Evolutionary conservation across 495 filamentous ascomycete genomes (phyloP).

Genomic region (Chaetomium tenue): DNA sequence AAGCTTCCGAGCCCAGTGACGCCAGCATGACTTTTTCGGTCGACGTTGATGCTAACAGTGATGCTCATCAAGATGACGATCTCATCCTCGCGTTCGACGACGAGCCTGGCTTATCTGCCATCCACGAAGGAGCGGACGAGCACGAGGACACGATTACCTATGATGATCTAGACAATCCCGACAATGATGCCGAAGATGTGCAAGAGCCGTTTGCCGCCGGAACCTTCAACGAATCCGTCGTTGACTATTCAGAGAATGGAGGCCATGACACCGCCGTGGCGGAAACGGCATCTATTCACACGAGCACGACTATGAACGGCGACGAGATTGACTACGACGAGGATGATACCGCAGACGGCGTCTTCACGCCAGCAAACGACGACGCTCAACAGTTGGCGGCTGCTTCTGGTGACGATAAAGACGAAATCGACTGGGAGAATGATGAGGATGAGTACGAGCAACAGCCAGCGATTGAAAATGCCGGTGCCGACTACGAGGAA

Average conservation of each 20-base stretch:
- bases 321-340: conserved; percentile 53
- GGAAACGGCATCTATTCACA: conserved; percentile 29
- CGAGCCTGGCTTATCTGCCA: conserved; percentile 12
- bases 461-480: conserved; percentile 22
- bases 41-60: conserved; percentile 24
- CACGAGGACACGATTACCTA: conserved; percentile 15
- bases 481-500: conserved; percentile 33
- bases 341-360: conserved; percentile 30
- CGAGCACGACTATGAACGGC: conserved; percentile 46
- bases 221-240: conserved; percentile 20
- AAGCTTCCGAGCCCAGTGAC: conserved; percentile 11
- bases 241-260: conserved; percentile 8
- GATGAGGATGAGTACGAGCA: conserved; percentile 40
- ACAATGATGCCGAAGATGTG: background rate
- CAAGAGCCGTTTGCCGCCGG: conserved; percentile 12
- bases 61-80: conserved; percentile 27
- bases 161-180: background rate
- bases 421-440: conserved; percentile 49
- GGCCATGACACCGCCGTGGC: background rate
- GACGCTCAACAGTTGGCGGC: conserved; percentile 17
- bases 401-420: conserved; percentile 20
- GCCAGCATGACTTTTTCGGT: conserved; percentile 5
- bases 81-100: conserved; percentile 20
- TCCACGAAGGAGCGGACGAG: conserved; percentile 18
- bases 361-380: conserved; percentile 14